These are phyloP conservation scores for Penicillium verhagenii DNA, from an alignment of 495 filamentous ascomycete species.

Conservation along the genomic window DNA sequence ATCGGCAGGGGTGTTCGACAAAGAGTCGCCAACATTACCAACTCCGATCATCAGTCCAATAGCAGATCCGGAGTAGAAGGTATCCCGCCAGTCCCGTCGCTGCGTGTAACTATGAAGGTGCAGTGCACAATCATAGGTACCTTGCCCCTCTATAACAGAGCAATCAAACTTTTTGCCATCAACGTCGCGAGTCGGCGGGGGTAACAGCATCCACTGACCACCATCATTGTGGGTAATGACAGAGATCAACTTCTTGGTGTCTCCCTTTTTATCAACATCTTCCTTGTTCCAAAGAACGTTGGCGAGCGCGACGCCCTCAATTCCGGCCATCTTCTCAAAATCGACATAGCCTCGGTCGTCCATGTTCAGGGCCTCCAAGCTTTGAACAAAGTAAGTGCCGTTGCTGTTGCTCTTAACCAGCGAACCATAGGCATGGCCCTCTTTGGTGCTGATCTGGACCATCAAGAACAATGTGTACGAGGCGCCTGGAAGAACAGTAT, in stretches of 20 bases:
- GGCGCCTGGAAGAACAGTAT: constrained; percentile 90
- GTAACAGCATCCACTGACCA: constrained; percentile 72
- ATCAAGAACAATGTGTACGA: constrained; percentile 92
- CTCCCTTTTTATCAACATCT: constrained; percentile 56
- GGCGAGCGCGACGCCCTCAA: constrained; percentile 85
- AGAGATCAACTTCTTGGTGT: constrained; percentile 76
- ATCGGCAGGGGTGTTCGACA: constrained; percentile 47
- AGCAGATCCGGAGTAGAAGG: constrained; percentile 82
- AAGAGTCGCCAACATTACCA: constrained; percentile 81
- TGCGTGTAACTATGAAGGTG: constrained; percentile 96
- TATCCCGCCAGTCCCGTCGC: constrained; percentile 71
- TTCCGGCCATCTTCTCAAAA: constrained; percentile 90
- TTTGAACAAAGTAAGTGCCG: constrained; percentile 88
- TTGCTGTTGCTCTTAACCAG: constrained; percentile 98
- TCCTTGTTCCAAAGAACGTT: constrained; percentile 79
- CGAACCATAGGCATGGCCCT: constrained; percentile 69
- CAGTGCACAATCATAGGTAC: constrained; percentile 70
- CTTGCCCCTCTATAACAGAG: constrained; percentile 44
- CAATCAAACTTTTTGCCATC: constrained; percentile 71
- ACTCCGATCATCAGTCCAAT: constrained; percentile 88
- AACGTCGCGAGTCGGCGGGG: constrained; percentile 64
- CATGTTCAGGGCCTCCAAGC: constrained; percentile 73
- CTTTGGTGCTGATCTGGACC: constrained; percentile 66
- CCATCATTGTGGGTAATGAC: constrained; percentile 97
- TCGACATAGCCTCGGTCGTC: constrained; percentile 77